Conservation (phyloP, 441 rosid genomes). For the Syzygium syzygioides region DNA sequence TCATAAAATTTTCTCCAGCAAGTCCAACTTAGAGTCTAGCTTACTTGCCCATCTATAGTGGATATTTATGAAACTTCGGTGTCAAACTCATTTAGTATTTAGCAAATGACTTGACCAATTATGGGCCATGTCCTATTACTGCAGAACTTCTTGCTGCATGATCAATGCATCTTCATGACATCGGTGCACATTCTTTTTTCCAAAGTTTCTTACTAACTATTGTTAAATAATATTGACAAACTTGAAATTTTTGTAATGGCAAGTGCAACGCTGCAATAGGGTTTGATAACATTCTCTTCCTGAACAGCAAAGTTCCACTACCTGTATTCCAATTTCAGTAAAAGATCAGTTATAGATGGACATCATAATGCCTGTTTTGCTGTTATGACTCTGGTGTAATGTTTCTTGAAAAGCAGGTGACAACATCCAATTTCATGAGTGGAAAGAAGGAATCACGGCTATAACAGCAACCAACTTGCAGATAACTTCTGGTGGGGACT, state of each 20-base stretch:
- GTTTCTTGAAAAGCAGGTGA: not conserved
- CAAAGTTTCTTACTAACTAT: too few relatives aligned
- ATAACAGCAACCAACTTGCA: not conserved
- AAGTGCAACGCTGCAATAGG: not conserved
- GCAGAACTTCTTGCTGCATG: too few relatives aligned
- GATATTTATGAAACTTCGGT: not conserved
- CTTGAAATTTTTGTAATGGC: not conserved
- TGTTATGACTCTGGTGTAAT: not conserved
- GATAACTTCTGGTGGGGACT: not conserved
- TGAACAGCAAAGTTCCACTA: not conserved
- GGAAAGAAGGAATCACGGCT: not conserved
- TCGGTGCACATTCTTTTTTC: too few relatives aligned
- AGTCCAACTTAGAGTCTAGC: too few relatives aligned
- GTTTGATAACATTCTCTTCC: not conserved
- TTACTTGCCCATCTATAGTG: not conserved
- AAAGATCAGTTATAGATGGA: too few relatives aligned
- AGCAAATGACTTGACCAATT: not conserved
- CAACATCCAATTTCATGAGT: not conserved
- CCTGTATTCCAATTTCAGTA: not conserved
- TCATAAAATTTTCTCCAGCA: too few relatives aligned
- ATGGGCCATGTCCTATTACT: not conserved
- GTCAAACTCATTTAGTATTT: not conserved
- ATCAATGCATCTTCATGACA: too few relatives aligned
- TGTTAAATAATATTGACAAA: too few relatives aligned
- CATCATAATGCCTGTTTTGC: not conserved